Percentiles rank a stretch among this genome's conserved stretches.
phyloP scores from a whole-genome alignment of 805 yeast genomes.

The Spencermartinsiella europaea region DNA sequence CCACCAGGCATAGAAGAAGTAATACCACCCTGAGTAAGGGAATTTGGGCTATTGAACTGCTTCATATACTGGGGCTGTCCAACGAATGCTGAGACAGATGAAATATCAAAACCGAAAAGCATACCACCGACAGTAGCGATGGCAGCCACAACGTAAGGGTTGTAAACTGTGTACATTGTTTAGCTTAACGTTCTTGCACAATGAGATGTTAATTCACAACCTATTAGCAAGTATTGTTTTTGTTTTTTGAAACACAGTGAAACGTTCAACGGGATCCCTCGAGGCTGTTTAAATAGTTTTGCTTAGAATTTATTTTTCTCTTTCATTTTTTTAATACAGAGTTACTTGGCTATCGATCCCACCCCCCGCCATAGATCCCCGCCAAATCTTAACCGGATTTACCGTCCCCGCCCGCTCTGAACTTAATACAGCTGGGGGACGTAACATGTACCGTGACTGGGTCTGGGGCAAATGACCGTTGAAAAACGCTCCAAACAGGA shows the following conservation, averaged over 20 bases:
- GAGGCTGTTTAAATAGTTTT: no score
- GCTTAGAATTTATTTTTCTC: background rate
- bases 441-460: no score
- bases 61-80: constrained; percentile 42
- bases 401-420: no score
- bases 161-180: constrained; percentile 35
- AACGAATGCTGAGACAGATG: constrained; percentile 69
- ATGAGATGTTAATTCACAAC: no score
- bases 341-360: no score
- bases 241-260: no score
- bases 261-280: no score
- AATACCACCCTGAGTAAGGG: constrained; percentile 63
- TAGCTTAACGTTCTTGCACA: constrained; percentile 8
- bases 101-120: constrained; percentile 72
- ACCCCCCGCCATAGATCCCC: no score
- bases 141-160: constrained; percentile 50
- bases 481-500: background rate
- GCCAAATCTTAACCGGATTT: no score
- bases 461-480: background rate
- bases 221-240: no score
- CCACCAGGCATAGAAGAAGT: constrained; percentile 76
- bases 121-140: constrained; percentile 64
- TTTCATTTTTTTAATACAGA: background rate
- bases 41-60: constrained; percentile 50
- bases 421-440: no score